Evolutionary conservation across 345 rosid genomes (phyloP), one percentile per base, ranked within the genome.

Genomic region (Tarenaya hassleriana): DNA sequence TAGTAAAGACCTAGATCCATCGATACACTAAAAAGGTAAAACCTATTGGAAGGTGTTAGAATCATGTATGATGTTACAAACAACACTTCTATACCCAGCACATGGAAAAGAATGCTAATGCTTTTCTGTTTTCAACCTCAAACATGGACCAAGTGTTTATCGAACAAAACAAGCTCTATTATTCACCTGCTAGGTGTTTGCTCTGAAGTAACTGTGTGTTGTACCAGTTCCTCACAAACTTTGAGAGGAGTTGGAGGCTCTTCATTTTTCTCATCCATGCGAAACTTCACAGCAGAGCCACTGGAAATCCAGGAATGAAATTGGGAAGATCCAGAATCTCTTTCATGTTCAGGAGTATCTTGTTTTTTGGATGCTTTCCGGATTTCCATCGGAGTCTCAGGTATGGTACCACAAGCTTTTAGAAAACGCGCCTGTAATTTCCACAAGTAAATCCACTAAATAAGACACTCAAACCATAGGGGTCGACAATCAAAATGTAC

Each of bases 171-270:
- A 54, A 20, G 18, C 29, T 50, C 10, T 47, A 48, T 46, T 17
- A 49, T 35, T 41, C 63, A 86, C 97, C 97, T 89, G 80, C 42
- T 67, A 17, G 86, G 82, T 3, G 86, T 74, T 41, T 62, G 64
- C 34, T 85, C 88, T 9, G 70, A 67, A 71, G 82, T 71, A 53
- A 47, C 40, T 7, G 70, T 55, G 24, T 31, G 65, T 37, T 17
- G 65, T 42, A 39, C 71, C 63, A 33, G 16, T 27, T 64, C 77
- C 60, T 76, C 74, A 49, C 57, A 44, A 46, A 58, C 63, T 49
- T 66, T 72, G 31, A 59, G 46, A 3, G 77, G 76, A 14, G 75
- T 61, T 10, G 61, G 53, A 12, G 61, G 50, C 3, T 73, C 52
- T 41, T 61, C 58, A 57, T 61, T 63, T 18, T 42, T 63, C 42